Conservation (phyloP, 805 yeast genomes). For the Suhomyces sp. region DNA sequence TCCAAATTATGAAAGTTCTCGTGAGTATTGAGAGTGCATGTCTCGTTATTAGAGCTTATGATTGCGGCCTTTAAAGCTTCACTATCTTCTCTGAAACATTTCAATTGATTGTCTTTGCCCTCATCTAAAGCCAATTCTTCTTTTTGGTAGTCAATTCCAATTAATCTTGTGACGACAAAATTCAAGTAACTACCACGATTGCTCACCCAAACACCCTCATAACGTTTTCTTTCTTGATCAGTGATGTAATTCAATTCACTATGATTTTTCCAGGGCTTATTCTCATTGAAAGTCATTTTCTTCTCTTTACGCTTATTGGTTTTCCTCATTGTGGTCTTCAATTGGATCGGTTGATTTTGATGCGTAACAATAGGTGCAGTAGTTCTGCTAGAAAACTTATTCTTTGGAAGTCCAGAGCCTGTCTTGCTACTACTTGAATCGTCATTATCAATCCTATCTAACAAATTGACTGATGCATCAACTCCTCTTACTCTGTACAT, state of each 20-base stretch:
- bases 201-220: constrained; percentile 93
- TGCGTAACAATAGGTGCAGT: constrained; percentile 3
- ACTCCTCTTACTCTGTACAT: constrained; percentile 13
- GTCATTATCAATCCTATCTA: constrained; percentile 1
- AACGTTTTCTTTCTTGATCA: constrained; percentile 75
- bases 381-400: background rate
- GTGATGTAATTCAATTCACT: constrained; percentile 50
- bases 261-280: constrained; percentile 94
- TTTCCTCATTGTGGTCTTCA: constrained; percentile 54
- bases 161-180: constrained; percentile 27
- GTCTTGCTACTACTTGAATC: background rate
- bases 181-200: constrained; percentile 68
- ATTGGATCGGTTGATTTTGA: constrained; percentile 29
- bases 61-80: constrained; percentile 32
- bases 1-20: constrained; percentile 32
- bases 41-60: constrained; percentile 31
- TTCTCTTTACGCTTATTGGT: constrained; percentile 38
- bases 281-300: constrained; percentile 65
- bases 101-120: constrained; percentile 8
- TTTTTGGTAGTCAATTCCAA: constrained; percentile 28
- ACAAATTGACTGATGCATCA: background rate
- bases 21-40: constrained; percentile 18
- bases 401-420: no score
- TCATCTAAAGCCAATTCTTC: constrained; percentile 6
- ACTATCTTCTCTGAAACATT: constrained; percentile 7